Conservation (phyloP, 2,329 filamentous ascomycete genomes). For the Zymoseptoria tritici region DNA sequence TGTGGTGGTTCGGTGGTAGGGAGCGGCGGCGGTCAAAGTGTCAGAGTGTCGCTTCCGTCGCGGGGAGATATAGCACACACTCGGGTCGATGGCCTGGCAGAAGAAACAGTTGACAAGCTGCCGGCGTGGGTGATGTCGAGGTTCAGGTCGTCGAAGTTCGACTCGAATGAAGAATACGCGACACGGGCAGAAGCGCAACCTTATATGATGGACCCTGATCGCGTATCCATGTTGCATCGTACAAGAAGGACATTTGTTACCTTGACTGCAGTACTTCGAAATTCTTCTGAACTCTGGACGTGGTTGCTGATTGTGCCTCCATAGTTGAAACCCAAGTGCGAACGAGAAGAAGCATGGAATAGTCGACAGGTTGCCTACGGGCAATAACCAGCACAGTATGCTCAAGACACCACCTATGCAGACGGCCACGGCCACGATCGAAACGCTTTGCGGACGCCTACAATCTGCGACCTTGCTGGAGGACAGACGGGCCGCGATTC, state of each 20-base stretch:
- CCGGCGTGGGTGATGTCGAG: conserved; percentile 1
- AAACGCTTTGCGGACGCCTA: conserved; percentile 76
- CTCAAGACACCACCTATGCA: conserved; percentile 81
- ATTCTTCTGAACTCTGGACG: background rate
- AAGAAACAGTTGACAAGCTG: conserved; percentile 2
- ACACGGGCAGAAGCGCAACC: background rate
- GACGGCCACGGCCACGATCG: conserved; percentile 91
- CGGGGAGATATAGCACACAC: background rate
- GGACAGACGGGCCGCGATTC: conserved; percentile 85
- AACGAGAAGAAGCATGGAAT: background rate
- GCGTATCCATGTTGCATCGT: background rate
- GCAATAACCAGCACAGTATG: conserved; percentile 28
- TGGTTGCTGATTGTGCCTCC: background rate
- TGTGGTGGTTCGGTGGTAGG: background rate
- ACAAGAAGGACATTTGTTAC: no score
- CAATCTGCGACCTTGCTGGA: conserved; percentile 86
- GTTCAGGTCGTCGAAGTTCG: background rate
- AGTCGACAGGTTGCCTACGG: conserved; percentile 10
- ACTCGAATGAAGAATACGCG: background rate
- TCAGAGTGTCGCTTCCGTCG: background rate
- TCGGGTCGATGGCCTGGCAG: conserved; percentile 1
- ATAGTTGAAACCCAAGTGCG: background rate
- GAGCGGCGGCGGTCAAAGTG: background rate
- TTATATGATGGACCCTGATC: background rate
- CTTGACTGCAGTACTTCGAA: no score